Base-by-base conservation (phyloP, 345 rosid genomes). In the Eucalyptus globulus region DNA sequence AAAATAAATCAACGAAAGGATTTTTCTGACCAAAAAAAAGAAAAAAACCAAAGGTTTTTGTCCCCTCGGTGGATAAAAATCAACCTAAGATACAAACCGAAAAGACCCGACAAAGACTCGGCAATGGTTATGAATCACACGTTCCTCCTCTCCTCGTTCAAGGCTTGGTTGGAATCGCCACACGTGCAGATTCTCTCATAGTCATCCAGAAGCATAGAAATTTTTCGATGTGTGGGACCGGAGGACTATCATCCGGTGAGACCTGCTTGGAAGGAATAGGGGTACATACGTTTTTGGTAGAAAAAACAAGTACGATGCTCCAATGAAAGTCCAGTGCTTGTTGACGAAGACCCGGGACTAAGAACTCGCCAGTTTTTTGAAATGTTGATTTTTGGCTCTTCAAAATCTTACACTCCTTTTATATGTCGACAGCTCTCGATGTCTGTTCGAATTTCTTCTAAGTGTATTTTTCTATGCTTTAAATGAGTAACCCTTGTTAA, bases 131-230 rank as follows among this genome's bases (percentile, higher is more conserved):
- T 31, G 22, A 69, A 31, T 69, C 80, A 31, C 43, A 15, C 9
- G 80, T 31, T 69, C 11, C 76, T 65, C 76, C 37, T 1, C 72
- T 7, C 80, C 40, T 69, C 5, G 80, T 29, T 60, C 3, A 31
- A 69, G 43, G 80, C 43, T 9, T 0, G 80, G 43, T 1, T 69
- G 12, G 22, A 31, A 15, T 15, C 24, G 37, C 22, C 21, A 69
- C 43, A 69, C 21, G 40, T n/a, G 19, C 19, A 8, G 11, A 0
- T 2, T 0, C 24, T 69, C 34, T n/a, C 76, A 4, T 1, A 37
- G 1, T 31, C 22, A 69, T 15, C 43, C 80, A 1, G 80, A 8
- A 69, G 43, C 43, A 3, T 4, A 67, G 11, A 31, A 67, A 4
- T 31, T 67, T 31, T 67, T 67, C 6, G 19, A 31, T 16, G 43